phyloP scores from a whole-genome alignment of 2,329 filamentous ascomycete genomes.

The Clarireedia monteithiana region DNA sequence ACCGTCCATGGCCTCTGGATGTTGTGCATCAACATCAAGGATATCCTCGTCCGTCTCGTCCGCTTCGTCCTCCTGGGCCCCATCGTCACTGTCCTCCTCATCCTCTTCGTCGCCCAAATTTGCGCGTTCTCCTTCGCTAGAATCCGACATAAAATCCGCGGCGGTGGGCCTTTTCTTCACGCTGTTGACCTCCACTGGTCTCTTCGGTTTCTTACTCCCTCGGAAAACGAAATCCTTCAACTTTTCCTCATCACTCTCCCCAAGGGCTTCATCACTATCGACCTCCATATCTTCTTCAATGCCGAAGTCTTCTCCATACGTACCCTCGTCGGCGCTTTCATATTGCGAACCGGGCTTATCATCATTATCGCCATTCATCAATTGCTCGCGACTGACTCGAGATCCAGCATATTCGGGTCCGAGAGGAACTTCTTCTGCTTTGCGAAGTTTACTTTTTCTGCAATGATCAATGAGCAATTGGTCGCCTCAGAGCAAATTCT shows the following conservation, averaged over 20 bases:
- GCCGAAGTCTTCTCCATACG: conserved; percentile 47
- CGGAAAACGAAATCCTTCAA: conserved; percentile 66
- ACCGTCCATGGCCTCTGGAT: conserved; percentile 30
- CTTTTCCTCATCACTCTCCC: conserved; percentile 74
- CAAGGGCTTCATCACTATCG: conserved; percentile 63
- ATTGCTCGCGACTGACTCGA: conserved; percentile 60
- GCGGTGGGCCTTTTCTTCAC: conserved; percentile 39
- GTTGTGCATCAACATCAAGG: conserved; percentile 26
- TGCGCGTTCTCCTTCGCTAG: conserved; percentile 29
- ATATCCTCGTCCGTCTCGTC: conserved; percentile 29
- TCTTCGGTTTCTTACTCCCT: conserved; percentile 46
- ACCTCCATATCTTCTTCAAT: conserved; percentile 52
- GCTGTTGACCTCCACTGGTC: conserved; percentile 22
- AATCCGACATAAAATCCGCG: conserved; percentile 48
- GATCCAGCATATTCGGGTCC: conserved; percentile 77
- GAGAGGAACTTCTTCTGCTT: conserved; percentile 58
- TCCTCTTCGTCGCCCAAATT: conserved; percentile 24
- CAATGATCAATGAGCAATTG: conserved; percentile 10
- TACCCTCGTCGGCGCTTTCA: conserved; percentile 13
- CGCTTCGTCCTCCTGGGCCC: conserved; percentile 11
- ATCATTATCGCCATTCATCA: conserved; percentile 49
- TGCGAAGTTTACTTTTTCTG: conserved; percentile 76
- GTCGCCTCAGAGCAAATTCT: neutral
- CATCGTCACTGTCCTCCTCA: conserved; percentile 26
- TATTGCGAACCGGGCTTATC: conserved; percentile 31